A percentile compares a stretch with the other conserved stretches of the same genome.
Conservation (phyloP, 352 stramenopile species). For the Phytophthora chlamydospora region DNA sequence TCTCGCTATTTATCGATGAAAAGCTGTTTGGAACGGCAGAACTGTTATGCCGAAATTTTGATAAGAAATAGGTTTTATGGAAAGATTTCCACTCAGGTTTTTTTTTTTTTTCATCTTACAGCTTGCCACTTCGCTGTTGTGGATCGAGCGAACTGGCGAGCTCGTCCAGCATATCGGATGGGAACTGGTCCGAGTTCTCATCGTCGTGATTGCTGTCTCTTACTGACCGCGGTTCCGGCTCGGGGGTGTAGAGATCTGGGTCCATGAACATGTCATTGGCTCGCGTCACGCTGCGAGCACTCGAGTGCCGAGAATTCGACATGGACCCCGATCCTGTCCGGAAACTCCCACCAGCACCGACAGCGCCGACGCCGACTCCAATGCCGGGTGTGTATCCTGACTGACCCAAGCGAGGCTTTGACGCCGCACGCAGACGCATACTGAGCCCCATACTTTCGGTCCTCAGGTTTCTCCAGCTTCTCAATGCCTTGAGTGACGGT, state of each 20-base stretch:
- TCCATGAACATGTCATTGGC: constrained; percentile 16
- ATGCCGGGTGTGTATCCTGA: constrained; percentile 21
- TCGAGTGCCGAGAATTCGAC: constrained; percentile 16
- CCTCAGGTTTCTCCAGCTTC: constrained; percentile 58
- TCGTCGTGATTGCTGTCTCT: constrained; percentile 26
- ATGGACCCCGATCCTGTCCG: constrained; percentile 2
- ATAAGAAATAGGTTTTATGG: too few relatives aligned
- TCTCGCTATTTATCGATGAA: too few relatives aligned
- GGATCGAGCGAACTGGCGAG: constrained; percentile 29
- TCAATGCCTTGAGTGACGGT: constrained; percentile 35
- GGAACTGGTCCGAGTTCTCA: constrained; percentile 29
- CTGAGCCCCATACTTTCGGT: constrained; percentile 18
- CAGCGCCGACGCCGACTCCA: constrained; percentile 19
- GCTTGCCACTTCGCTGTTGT: constrained; percentile 12
- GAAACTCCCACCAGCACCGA: constrained; percentile 20
- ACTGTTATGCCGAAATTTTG: background rate
- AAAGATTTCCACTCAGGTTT: background rate
- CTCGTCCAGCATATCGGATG: constrained; percentile 31
- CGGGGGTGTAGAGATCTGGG: constrained; percentile 6
- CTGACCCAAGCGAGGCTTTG: constrained; percentile 14
- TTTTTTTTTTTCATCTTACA: constrained; percentile 4
- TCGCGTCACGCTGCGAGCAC: constrained; percentile 13
- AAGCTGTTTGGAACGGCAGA: background rate
- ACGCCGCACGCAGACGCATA: constrained; percentile 19
- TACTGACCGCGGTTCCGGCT: constrained; percentile 15